These are phyloP conservation scores for Melampsora abietis-canadensis DNA, from an alignment of 1,284 basidiomycete genomes.

Conservation along the genomic window DNA sequence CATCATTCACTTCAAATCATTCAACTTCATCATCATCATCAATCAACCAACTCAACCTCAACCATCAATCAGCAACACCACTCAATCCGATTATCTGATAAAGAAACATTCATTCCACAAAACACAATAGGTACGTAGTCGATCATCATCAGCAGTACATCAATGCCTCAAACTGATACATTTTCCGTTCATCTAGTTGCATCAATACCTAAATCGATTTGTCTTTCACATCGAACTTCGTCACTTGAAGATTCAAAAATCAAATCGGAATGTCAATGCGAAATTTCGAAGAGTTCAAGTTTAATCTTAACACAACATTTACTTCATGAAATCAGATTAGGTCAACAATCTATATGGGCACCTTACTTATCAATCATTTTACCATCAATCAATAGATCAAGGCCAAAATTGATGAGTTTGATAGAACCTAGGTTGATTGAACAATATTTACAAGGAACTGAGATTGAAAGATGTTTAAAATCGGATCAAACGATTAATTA, in stretches of 20 bases:
- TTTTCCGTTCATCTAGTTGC: conserved; percentile 7
- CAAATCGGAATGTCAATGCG: neutral
- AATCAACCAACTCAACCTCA: neutral
- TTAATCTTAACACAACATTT: conserved; percentile 26
- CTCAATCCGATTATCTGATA: too few relatives aligned
- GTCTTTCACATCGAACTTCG: conserved; percentile 37
- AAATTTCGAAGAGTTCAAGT: neutral
- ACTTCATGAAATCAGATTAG: conserved; percentile 13
- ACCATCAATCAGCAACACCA: neutral
- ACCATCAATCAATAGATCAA: neutral
- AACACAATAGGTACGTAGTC: neutral
- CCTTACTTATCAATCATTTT: conserved; percentile 24
- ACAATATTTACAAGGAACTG: conserved; percentile 21
- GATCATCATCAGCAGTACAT: neutral
- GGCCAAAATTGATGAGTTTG: neutral
- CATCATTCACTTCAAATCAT: conserved; percentile 7
- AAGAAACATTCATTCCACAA: neutral
- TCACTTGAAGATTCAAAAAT: neutral
- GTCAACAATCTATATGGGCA: conserved; percentile 4
- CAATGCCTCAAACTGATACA: neutral
- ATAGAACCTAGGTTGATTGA: neutral
- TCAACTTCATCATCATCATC: neutral
- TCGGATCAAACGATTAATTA: conserved; percentile 2
- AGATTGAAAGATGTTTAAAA: conserved; percentile 9
- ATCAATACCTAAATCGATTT: conserved; percentile 32